Percentiles rank a stretch among this genome's conserved stretches.
These are phyloP conservation scores for Plasmodium fragile DNA, from an alignment of 169 alveolate species.

Conservation along the genomic window DNA sequence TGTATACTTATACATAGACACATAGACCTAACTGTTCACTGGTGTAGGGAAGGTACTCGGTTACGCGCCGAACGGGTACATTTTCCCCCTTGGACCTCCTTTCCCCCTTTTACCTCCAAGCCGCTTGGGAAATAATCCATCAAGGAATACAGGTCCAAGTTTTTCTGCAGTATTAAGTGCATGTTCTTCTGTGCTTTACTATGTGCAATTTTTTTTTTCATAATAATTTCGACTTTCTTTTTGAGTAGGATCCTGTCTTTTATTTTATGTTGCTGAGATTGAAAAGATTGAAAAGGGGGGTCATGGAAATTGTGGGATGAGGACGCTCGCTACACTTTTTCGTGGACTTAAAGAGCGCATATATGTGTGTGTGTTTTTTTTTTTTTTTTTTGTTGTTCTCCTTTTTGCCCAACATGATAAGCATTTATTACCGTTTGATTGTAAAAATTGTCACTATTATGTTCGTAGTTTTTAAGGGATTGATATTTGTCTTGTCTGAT, in stretches of 20 bases:
- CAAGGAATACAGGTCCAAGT: constrained; percentile 27
- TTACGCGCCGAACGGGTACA: neutral
- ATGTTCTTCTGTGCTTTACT: constrained; percentile 54
- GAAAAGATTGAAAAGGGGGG: neutral
- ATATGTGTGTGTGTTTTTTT: neutral
- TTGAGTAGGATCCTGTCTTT: constrained; percentile 41
- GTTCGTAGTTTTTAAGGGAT: constrained; percentile 35
- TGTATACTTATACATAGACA: neutral
- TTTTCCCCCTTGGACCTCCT: neutral
- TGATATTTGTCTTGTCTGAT: constrained; percentile 30
- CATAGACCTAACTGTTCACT: neutral
- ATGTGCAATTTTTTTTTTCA: constrained; percentile 58
- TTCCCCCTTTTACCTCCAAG: constrained; percentile 24
- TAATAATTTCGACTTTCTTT: constrained; percentile 54
- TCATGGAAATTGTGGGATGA: neutral
- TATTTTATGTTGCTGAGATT: constrained; percentile 40
- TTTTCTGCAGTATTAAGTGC: constrained; percentile 61
- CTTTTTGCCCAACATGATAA: neutral
- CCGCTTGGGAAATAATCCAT: constrained; percentile 24
- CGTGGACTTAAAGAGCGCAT: neutral
- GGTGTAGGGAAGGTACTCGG: neutral
- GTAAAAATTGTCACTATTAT: constrained; percentile 30
- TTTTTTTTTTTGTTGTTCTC: neutral
- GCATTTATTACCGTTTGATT: constrained; percentile 33
- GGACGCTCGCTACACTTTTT: neutral